Evolutionary conservation across 306 rosid genomes (phyloP).

Genomic region (Citrullus mucosospermus): DNA sequence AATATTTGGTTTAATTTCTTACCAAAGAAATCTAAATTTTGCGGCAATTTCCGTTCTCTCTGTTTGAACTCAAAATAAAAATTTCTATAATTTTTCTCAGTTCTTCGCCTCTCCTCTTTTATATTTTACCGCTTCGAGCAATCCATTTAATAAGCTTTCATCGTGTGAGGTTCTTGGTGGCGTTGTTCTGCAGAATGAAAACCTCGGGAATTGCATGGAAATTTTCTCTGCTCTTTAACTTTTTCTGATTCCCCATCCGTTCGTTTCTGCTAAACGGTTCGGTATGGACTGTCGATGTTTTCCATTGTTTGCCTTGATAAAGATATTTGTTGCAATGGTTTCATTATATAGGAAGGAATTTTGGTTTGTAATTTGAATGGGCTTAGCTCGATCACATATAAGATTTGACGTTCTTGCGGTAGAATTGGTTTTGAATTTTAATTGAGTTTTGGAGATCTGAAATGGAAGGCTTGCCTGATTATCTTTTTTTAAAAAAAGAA

Average conservation of each 20-base stretch:
- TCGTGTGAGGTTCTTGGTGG: neutral
- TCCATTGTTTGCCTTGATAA: no score
- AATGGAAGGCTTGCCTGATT: neutral
- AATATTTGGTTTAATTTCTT: neutral
- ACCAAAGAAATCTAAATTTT: neutral
- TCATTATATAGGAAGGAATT: neutral
- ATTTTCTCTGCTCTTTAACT: neutral
- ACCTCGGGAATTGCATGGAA: neutral
- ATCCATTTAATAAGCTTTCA: neutral
- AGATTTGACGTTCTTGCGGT: neutral
- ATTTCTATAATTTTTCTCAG: no score
- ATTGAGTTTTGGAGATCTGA: neutral
- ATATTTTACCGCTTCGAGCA: neutral
- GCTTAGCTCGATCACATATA: neutral
- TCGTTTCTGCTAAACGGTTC: neutral
- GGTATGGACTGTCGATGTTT: neutral
- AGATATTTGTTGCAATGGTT: neutral
- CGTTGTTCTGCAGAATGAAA: neutral
- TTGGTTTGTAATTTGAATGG: neutral
- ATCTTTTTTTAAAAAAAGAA: neutral
- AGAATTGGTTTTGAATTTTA: neutral
- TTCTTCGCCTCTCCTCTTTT: neutral
- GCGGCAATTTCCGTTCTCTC: neutral
- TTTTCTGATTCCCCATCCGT: neutral
- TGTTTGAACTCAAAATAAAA: neutral